Evolutionary conservation across 345 rosid genomes (phyloP).

Genomic region (Turritis glabra): DNA sequence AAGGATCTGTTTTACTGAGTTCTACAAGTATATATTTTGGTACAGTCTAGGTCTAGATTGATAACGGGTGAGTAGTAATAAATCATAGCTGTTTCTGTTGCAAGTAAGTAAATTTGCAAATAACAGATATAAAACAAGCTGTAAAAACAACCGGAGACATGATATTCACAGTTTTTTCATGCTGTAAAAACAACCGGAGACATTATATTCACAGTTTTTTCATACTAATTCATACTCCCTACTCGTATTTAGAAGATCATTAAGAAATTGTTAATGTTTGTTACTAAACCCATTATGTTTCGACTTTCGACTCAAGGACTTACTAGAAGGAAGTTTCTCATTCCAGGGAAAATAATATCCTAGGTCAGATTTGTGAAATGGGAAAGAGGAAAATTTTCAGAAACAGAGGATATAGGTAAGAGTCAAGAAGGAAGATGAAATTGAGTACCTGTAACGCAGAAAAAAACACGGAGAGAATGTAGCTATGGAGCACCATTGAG

Average conservation of each 20-base stretch:
- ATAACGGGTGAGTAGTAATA: background rate
- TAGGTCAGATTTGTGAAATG: background rate
- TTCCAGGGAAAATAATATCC: background rate
- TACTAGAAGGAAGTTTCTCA: background rate
- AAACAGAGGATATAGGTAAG: background rate
- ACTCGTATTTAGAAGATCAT: background rate
- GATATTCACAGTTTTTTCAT: background rate
- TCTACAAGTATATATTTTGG: background rate
- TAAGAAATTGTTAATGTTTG: background rate
- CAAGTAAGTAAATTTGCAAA: background rate
- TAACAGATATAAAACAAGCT: background rate
- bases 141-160: background rate
- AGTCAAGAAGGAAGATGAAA: background rate
- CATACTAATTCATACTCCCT: background rate
- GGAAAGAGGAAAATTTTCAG: background rate
- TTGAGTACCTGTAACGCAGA: conserved; percentile 67
- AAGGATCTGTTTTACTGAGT: background rate
- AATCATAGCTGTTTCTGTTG: background rate
- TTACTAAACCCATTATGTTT: background rate
- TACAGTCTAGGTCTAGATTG: background rate
- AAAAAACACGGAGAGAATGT: conserved; percentile 77
- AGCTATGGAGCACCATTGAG: conserved; percentile 86
- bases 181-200: background rate
- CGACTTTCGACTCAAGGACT: background rate
- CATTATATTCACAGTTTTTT: background rate